Base-by-base conservation (phyloP, 495 filamentous ascomycete genomes). In the Aspergillus panamensis region DNA sequence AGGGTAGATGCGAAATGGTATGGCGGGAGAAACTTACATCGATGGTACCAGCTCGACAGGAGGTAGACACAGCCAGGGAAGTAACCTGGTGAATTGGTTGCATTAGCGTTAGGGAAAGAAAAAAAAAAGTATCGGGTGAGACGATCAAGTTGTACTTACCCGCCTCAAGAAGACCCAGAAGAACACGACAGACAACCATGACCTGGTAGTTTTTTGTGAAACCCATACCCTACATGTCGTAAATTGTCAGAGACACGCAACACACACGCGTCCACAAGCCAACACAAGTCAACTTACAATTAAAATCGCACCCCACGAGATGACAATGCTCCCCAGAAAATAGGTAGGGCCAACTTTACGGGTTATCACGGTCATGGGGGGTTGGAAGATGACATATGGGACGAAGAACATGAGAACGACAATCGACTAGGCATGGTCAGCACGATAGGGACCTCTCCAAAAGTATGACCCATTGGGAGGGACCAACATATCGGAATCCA, bases 331-430 rank as follows among this genome's bases (percentile, higher is more conserved):
- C 0, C 77, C 64, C 8, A 89, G 62, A 57, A 84, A 83, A 3
- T 73, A 65, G 0, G 84, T 73, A 0, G 86, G 86, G 0, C 86
- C 85, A 19, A 89, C 55, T 59, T 83, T 84, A 13, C 84, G 79
- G 10, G 80, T 75, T 1, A 87, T 59, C 31, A 87, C 66, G 0
- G 84, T 82, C 61, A 78, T 72, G 0, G 83, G 84, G 3, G 83
- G 79, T 61, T 89, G 85, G 66, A 84, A 85, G 55, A 87, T 32
- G 21, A 84, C 68, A 57, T 89, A 89, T 12, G 85, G 77, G 16
- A 84, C 73, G 71, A 87, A 89, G 74, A 89, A 88, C 61, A 87
- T 79, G 30, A 87, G 68, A 13, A 82, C 77, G 42, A 85, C 70
- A 60, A 85, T 77, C 19, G 76, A 80, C 77, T 87, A 56, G 2